A percentile compares a stretch with the other conserved stretches of the same genome.
phyloP scores from a whole-genome alignment of 2,329 filamentous ascomycete genomes.

The Phyllosticta citriasiana region DNA sequence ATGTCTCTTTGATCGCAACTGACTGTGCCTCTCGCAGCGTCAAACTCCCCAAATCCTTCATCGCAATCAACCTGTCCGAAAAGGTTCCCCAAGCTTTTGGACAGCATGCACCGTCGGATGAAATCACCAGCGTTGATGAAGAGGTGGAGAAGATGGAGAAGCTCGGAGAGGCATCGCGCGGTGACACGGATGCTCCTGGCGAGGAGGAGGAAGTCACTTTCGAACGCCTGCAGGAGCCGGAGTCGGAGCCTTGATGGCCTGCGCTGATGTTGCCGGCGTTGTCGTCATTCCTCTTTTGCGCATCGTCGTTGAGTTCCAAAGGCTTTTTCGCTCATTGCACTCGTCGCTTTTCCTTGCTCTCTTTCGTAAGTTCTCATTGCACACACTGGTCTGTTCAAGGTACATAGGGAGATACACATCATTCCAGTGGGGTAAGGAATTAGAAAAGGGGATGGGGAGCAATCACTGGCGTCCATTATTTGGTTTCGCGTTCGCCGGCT shows the following conservation, averaged over 20 bases:
- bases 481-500: too few relatives aligned
- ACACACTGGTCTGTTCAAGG: too few relatives aligned
- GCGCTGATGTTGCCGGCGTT: too few relatives aligned
- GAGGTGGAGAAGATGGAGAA: constrained; percentile 28
- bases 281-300: too few relatives aligned
- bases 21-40: constrained; percentile 22
- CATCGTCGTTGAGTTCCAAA: too few relatives aligned
- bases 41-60: constrained; percentile 42
- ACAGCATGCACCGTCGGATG: not conserved
- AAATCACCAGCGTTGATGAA: not conserved
- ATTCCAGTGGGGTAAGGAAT: too few relatives aligned
- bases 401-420: too few relatives aligned
- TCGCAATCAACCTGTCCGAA: constrained; percentile 41
- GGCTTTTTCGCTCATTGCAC: too few relatives aligned
- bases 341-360: too few relatives aligned
- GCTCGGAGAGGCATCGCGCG: not conserved
- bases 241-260: not conserved
- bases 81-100: constrained; percentile 37
- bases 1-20: constrained; percentile 1
- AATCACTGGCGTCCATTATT: too few relatives aligned
- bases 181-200: not conserved
- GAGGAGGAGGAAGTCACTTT: not conserved
- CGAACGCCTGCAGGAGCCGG: not conserved
- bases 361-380: too few relatives aligned
- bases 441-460: too few relatives aligned